Base-by-base conservation (phyloP, 257 asterid species). In the Lavandula angustifolia region DNA sequence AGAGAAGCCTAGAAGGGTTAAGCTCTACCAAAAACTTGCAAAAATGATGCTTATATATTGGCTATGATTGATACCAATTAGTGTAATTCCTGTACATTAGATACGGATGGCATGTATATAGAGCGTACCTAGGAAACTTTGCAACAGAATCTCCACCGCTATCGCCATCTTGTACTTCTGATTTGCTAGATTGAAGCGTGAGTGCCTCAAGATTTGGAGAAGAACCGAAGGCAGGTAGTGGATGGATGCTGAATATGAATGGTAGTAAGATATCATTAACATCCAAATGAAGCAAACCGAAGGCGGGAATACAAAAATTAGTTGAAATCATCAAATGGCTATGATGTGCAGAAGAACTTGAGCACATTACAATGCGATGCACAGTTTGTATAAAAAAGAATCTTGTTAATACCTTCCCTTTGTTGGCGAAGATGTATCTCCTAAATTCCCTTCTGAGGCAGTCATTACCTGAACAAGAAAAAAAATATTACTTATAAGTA, bases 161-260 rank as follows among this genome's bases (percentile, higher is more conserved):
- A 60, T 81, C 94, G 56, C 78, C 92, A 69, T 72, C 87, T 76
- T 80, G 81, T 63, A 69, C 83, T 75, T 84, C 82, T 41, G 85
- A 73, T 75, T 81, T 80, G 86, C 68, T 78, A 61, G 77, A 75
- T 80, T 85, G 95, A 29, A 86, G 83, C 41, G 94, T 90, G 69
- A 90, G 96, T 56, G 96, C 85, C 85, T 90, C 99, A 16, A 90
- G 99, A 78, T 94, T 94, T 49, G 95, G 96, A 62, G 97, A 90
- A 60, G 99, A 94, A 71, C 97, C 99, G 80, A 94, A 94, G 56
- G 99, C 92, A 55, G 99, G 99, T 35, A 96, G 97, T 52, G 99
- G 99, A 78, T 94, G 99, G 77, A 81, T 74, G 83, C 97, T 89
- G 87, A 47, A 68, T n/a, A 55, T 57, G 37, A 50, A 72, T 3